A percentile compares a stretch with the other conserved stretches of the same genome.
Conservation (phyloP, 2,329 filamentous ascomycete genomes). For the Trichoderma lentiforme region DNA sequence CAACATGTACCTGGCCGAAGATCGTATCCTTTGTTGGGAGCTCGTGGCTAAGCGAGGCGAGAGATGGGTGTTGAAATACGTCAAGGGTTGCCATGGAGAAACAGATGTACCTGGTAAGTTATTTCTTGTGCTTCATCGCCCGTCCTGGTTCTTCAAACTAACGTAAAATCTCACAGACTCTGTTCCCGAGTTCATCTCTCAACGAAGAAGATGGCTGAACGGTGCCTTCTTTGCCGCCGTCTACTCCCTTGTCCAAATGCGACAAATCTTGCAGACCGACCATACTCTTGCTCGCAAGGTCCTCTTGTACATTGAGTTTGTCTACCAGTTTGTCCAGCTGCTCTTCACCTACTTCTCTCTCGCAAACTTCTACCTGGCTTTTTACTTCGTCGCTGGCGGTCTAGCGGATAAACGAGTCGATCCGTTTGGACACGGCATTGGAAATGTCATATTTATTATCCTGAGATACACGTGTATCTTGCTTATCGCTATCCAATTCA, state of each 20-base stretch:
- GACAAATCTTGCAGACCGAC: slow-evolving; percentile 88
- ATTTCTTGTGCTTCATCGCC: background rate
- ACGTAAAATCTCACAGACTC: slow-evolving; percentile 56
- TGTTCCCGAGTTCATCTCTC: slow-evolving; percentile 95
- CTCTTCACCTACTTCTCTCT: slow-evolving; percentile 97
- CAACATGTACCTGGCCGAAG: slow-evolving; percentile 91
- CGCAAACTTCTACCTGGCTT: slow-evolving; percentile 97
- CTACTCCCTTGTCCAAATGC: slow-evolving; percentile 93
- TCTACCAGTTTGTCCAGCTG: slow-evolving; percentile 91
- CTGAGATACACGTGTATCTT: slow-evolving; percentile 82
- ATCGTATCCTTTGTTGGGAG: slow-evolving; percentile 91
- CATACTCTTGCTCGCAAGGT: slow-evolving; percentile 87
- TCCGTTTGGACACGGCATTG: slow-evolving; percentile 86
- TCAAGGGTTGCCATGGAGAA: slow-evolving; percentile 93
- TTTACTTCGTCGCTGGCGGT: slow-evolving; percentile 95
- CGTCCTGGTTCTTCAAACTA: slow-evolving; percentile 22
- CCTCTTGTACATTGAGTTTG: slow-evolving; percentile 87
- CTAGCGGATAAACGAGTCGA: slow-evolving; percentile 75
- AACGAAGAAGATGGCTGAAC: slow-evolving; percentile 94
- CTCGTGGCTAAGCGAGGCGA: slow-evolving; percentile 92
- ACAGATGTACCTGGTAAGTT: slow-evolving; percentile 89
- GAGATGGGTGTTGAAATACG: slow-evolving; percentile 96
- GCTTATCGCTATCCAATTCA: slow-evolving; percentile 92
- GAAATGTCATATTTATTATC: slow-evolving; percentile 79
- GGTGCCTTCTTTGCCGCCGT: slow-evolving; percentile 98